Conservation (phyloP, 1,284 basidiomycete genomes). For the Trametes versicolor region DNA sequence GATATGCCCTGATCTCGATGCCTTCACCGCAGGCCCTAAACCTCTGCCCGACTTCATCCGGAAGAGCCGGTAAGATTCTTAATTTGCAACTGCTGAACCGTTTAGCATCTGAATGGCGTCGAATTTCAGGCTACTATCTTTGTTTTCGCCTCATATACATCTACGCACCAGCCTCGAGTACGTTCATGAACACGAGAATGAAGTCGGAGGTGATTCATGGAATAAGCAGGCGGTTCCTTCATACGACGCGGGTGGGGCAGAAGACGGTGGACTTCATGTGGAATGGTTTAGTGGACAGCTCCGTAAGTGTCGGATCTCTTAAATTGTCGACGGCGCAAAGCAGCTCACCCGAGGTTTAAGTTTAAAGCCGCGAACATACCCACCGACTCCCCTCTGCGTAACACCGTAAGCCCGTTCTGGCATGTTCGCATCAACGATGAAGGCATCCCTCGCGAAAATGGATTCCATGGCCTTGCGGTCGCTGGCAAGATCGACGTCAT, state of each 20-base stretch:
- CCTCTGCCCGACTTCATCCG: slow-evolving; percentile 58
- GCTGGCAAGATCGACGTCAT: slow-evolving; percentile 55
- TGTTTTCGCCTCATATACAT: slow-evolving; percentile 38
- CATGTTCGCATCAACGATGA: slow-evolving; percentile 59
- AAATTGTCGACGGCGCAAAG: background rate
- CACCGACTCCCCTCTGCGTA: slow-evolving; percentile 54
- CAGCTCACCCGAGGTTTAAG: slow-evolving; percentile 25
- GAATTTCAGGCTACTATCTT: slow-evolving; percentile 35
- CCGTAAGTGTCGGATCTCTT: slow-evolving; percentile 26
- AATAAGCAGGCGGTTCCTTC: slow-evolving; percentile 37
- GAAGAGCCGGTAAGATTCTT: slow-evolving; percentile 59
- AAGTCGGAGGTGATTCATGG: background rate
- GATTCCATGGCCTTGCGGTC: slow-evolving; percentile 52
- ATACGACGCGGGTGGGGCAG: slow-evolving; percentile 41
- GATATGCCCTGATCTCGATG: slow-evolving; percentile 60
- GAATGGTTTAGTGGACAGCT: slow-evolving; percentile 28
- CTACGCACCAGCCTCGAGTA: slow-evolving; percentile 39
- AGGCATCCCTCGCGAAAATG: slow-evolving; percentile 50
- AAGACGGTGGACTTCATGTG: slow-evolving; percentile 37
- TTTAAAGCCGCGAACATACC: slow-evolving; percentile 51
- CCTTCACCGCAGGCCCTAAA: slow-evolving; percentile 52
- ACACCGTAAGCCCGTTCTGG: slow-evolving; percentile 57
- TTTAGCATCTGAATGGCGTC: background rate
- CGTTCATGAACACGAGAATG: background rate
- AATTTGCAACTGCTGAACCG: too few relatives aligned